phyloP scores from a whole-genome alignment of 2,329 filamentous ascomycete genomes.

The Mycosphaerella sp. region DNA sequence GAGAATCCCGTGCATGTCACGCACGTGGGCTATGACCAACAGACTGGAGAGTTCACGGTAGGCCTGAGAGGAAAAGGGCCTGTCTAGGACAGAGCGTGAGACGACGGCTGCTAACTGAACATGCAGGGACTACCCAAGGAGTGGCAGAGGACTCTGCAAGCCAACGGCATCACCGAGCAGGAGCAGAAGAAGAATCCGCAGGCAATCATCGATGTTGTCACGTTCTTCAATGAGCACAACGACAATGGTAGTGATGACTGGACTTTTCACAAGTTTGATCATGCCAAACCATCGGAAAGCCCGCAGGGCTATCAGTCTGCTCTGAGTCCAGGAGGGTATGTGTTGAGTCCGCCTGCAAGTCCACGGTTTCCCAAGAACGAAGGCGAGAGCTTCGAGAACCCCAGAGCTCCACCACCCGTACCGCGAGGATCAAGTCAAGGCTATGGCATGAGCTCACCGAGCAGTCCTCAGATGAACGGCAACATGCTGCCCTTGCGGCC shows the following conservation, averaged over 20 bases:
- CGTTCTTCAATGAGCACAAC: slow-evolving; percentile 93
- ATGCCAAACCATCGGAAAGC: slow-evolving; percentile 59
- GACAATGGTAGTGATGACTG: slow-evolving; percentile 75
- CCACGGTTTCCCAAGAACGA: slow-evolving; percentile 83
- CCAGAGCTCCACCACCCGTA: slow-evolving; percentile 83
- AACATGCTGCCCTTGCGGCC: slow-evolving; percentile 70
- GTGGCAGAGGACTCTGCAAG: slow-evolving; percentile 93
- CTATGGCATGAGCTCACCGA: slow-evolving; percentile 41
- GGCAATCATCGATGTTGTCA: slow-evolving; percentile 90
- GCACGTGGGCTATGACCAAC: slow-evolving; percentile 94
- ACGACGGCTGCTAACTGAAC: background rate
- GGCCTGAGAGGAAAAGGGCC: slow-evolving; percentile 34
- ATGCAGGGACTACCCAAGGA: slow-evolving; percentile 82
- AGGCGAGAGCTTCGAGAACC: slow-evolving; percentile 95
- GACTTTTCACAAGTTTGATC: slow-evolving; percentile 92
- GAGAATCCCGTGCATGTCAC: slow-evolving; percentile 98
- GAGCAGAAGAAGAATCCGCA: slow-evolving; percentile 94
- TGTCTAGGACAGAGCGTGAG: slow-evolving; percentile 4
- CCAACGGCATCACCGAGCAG: slow-evolving; percentile 92
- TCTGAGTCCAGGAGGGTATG: slow-evolving; percentile 37
- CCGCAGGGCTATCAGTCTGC: slow-evolving; percentile 29
- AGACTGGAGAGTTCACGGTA: slow-evolving; percentile 94
- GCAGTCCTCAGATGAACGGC: slow-evolving; percentile 38
- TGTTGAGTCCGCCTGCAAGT: slow-evolving; percentile 73
- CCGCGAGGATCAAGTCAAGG: slow-evolving; percentile 46